Base-by-base conservation (phyloP, 345 rosid genomes). In the Gossypium bickii region DNA sequence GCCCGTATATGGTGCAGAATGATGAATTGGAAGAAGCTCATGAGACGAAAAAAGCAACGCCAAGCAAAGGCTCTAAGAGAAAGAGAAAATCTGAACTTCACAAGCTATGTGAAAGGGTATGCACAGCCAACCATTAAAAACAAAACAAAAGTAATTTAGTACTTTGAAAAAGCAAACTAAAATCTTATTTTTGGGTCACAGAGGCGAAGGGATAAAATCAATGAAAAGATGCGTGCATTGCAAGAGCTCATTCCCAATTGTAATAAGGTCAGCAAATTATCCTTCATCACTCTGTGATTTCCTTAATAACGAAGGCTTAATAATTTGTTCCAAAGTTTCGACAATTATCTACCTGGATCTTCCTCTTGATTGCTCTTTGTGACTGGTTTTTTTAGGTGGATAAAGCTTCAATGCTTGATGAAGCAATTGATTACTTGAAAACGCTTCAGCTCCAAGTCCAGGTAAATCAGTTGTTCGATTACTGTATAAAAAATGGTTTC, bases 391-490 rank as follows among this genome's bases (percentile, higher is more conserved):
- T 18, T 18, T 44, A 65, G 93, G 80, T 74, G 85, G 93, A 92
- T 78, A 85, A 79, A 83, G 89, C 83, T 73, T 83, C 93, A 3
- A 73, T 87, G 69, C 92, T 94, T 9, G 98, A 90, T 29, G 86
- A 83, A 48, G 82, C 94, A 18, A 92, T 94, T 55, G 89, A 87
- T 64, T 87, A 89, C 78, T 64, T 89, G 76, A 87, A 85, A 78
- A 66, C 78, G 17, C 97, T 94, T 76, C 92, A 90, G 79, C 85
- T 85, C 77, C 97, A 89, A 83, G 75, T 89, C n/a, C 89, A 86
- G 97, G 98, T 94, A 85, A 10, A 15, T 3, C 2, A 2, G 4
- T 24, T 9, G 9, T 22, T 56, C 20, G 70, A 25, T 60, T 12
- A 70, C 15, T 22, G 12, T 17, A 22, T 59, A 16, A 29, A 12